These are phyloP conservation scores for Clarkia xantiana DNA, from an alignment of 345 rosid species.

Conservation along the genomic window DNA sequence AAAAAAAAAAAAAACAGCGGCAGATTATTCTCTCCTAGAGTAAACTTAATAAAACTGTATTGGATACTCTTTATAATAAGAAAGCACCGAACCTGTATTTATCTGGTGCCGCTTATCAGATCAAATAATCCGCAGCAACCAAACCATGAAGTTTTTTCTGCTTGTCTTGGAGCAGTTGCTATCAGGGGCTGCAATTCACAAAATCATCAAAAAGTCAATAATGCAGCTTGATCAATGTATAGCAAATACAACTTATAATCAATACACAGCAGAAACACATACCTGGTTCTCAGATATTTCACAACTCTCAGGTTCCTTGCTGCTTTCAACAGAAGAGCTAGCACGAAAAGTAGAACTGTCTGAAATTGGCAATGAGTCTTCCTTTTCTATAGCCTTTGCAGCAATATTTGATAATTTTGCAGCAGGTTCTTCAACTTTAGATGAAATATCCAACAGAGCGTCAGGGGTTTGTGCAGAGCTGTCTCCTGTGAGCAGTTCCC, in stretches of 20 bases:
- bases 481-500: too few species aligned
- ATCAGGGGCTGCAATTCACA: conserved; percentile 33
- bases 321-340: conserved; percentile 11
- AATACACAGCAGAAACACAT: conserved; percentile 6
- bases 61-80: neutral
- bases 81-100: conserved; percentile 34
- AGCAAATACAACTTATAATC: neutral
- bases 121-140: conserved; percentile 89
- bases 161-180: conserved; percentile 26
- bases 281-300: conserved; percentile 51
- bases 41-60: neutral
- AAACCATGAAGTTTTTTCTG: conserved; percentile 45
- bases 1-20: neutral
- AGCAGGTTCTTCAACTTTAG: conserved; percentile 1
- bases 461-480: too few species aligned
- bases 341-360: conserved; percentile 18
- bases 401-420: conserved; percentile 7
- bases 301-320: conserved; percentile 19
- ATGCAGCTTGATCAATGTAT: neutral
- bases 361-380: conserved; percentile 10
- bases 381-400: conserved; percentile 1
- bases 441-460: too few species aligned
- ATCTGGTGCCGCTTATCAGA: conserved; percentile 41
- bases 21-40: neutral
- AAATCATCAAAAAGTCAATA: neutral